A percentile compares a stretch with the other conserved stretches of the same genome.
These are phyloP conservation scores for Gypsophila paniculata DNA, from an alignment of 179 eudicot genomes.

Conservation along the genomic window DNA sequence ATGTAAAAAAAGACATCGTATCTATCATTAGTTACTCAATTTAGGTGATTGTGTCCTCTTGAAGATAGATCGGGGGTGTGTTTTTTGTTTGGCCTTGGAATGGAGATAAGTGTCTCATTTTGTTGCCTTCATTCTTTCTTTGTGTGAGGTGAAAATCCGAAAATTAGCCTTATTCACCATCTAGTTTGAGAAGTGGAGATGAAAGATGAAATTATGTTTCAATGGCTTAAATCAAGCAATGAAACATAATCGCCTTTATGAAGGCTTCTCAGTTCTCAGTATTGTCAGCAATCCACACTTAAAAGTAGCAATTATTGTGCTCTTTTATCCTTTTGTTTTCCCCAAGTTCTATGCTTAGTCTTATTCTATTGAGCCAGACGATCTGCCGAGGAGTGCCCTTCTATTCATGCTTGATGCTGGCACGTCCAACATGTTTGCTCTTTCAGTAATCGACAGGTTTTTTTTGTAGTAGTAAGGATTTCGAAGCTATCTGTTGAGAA, in stretches of 20 bases:
- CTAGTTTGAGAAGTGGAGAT: not conserved
- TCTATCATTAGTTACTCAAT: not conserved
- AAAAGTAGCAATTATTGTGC: not conserved
- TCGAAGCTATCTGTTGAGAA: not conserved
- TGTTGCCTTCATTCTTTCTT: not conserved
- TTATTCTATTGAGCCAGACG: not conserved
- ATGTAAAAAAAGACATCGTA: not conserved
- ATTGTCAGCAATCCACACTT: not conserved
- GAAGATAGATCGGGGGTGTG: not conserved
- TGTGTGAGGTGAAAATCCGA: not conserved
- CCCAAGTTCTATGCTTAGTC: not conserved
- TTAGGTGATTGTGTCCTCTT: not conserved
- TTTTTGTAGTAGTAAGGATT: not conserved
- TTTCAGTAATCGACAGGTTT: not conserved
- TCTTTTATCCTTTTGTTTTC: not conserved
- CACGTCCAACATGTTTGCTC: not conserved
- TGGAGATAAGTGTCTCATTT: not conserved
- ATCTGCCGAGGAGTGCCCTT: not conserved
- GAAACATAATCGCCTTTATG: no score
- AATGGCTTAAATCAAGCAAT: not conserved
- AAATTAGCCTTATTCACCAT: not conserved
- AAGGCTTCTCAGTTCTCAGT: not conserved
- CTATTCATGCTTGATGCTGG: not conserved
- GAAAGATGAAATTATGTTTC: not conserved
- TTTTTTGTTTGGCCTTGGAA: not conserved